Evolutionary conservation across 2,329 filamentous ascomycete species (phyloP).

Genomic region (Sarocladium kiliense): DNA sequence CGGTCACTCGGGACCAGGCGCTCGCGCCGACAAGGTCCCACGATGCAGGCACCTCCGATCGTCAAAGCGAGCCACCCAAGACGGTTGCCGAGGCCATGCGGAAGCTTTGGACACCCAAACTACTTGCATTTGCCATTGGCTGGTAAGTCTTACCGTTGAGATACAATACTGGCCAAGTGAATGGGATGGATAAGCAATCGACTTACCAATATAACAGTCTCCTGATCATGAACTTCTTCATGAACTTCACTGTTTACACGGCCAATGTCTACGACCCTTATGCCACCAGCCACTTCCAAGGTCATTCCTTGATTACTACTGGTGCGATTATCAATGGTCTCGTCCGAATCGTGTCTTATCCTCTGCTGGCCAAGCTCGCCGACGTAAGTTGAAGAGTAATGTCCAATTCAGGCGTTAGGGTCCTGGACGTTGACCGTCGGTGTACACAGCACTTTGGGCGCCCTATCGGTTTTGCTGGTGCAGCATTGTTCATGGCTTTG

Average conservation of each 20-base stretch:
- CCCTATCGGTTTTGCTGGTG: slow-evolving; percentile 44
- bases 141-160: slow-evolving; percentile 3
- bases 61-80: slow-evolving; percentile 1
- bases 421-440: neutral
- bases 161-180: no score
- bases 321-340: slow-evolving; percentile 42
- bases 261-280: slow-evolving; percentile 26
- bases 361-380: slow-evolving; percentile 55
- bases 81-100: slow-evolving; percentile 5
- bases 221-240: slow-evolving; percentile 24
- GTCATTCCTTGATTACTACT: slow-evolving; percentile 44
- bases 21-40: neutral
- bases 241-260: slow-evolving; percentile 25
- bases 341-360: slow-evolving; percentile 48
- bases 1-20: neutral
- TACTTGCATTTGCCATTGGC: neutral
- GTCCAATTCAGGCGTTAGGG: neutral
- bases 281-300: slow-evolving; percentile 32
- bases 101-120: slow-evolving; percentile 5
- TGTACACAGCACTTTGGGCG: slow-evolving; percentile 43
- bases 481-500: slow-evolving; percentile 25
- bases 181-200: no score
- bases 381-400: slow-evolving; percentile 28
- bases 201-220: no score
- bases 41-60: neutral